Evolutionary conservation across 257 asterid species (phyloP), one percentile per base, ranked within the genome.

Genomic region (Solanum virginianum): DNA sequence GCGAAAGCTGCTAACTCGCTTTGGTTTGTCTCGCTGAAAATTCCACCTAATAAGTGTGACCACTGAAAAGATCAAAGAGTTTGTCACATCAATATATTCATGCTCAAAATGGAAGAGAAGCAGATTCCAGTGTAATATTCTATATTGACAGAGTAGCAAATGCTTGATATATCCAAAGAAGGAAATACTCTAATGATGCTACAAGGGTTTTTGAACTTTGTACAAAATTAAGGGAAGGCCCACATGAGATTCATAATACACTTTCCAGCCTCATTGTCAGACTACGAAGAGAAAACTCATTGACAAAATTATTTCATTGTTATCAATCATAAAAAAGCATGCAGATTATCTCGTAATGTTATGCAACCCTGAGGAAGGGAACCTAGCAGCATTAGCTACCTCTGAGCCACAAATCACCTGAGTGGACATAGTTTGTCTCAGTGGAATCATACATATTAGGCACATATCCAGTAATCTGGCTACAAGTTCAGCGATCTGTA

Each of bases 1-100:
- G 81, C 88, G 90, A 95, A 94, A 87, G 98, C 99, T 85, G 97
- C 98, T 86, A 95, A 85, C 86, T 95, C 99, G 86, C 98, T 95
- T 89, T 92, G 96, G 89, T 95, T 95, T 43, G 98, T 95, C 92
- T 92, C 98, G 7, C 94, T 95, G 83, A 95, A 95, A 54, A 88
- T 82, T 75, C 97, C 97, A 81, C 93, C 91, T 79, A 93, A 85
- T 82, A 84, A 83, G 32, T 87, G 85, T 49, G 96, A 92, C 90
- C 91, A 72, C 93, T 91, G 91, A 84, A 86, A 88, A 74, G 29
- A 88, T 74, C 80, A 82, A 68, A 75, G 62, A 74, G 63, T n/a
- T 29, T 74, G 66, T 11, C 43, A 86, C 20, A 72, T 57, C 80
- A 75, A 71, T 54, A 71, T n/a, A 68, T 83, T n/a, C 62, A 85